These are phyloP conservation scores for Trichophyton simii DNA, from an alignment of 2,329 filamentous ascomycete species.

Conservation along the genomic window DNA sequence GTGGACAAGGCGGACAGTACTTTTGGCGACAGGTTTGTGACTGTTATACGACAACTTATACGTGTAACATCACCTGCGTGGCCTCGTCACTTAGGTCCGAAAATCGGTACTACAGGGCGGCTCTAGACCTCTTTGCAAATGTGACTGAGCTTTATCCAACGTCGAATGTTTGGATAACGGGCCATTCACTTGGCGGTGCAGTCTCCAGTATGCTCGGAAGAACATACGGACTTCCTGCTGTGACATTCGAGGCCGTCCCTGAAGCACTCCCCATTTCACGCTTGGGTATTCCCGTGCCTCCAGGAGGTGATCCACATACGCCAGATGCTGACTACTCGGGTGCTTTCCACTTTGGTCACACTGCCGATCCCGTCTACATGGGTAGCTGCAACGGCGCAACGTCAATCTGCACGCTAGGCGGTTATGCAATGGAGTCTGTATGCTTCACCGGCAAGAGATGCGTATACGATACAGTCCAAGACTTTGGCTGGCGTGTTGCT, in stretches of 20 bases:
- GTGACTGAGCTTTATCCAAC: constrained; percentile 78
- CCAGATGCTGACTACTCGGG: constrained; percentile 65
- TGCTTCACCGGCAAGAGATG: constrained; percentile 85
- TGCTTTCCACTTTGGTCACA: constrained; percentile 84
- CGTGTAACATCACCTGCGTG: constrained; percentile 87
- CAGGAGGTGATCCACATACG: constrained; percentile 56
- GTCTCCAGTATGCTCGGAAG: constrained; percentile 78
- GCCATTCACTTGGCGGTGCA: constrained; percentile 84
- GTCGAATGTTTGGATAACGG: constrained; percentile 75
- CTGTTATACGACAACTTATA: constrained; percentile 75
- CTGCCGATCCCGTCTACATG: constrained; percentile 88
- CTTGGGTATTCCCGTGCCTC: constrained; percentile 73
- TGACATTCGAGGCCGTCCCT: constrained; percentile 87
- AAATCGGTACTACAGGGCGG: constrained; percentile 82
- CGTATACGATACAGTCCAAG: constrained; percentile 80
- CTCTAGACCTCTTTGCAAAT: constrained; percentile 80
- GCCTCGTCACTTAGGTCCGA: constrained; percentile 61
- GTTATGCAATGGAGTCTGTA: constrained; percentile 85
- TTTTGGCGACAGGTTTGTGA: constrained; percentile 88
- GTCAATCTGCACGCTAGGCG: constrained; percentile 77
- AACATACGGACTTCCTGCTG: constrained; percentile 79
- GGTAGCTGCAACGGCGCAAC: constrained; percentile 85
- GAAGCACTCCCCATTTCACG: constrained; percentile 78
- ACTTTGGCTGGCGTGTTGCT: constrained; percentile 84
- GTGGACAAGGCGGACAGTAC: constrained; percentile 80